Conservation (phyloP, 441 rosid genomes). For the Euphorbia schlechtendalii region DNA sequence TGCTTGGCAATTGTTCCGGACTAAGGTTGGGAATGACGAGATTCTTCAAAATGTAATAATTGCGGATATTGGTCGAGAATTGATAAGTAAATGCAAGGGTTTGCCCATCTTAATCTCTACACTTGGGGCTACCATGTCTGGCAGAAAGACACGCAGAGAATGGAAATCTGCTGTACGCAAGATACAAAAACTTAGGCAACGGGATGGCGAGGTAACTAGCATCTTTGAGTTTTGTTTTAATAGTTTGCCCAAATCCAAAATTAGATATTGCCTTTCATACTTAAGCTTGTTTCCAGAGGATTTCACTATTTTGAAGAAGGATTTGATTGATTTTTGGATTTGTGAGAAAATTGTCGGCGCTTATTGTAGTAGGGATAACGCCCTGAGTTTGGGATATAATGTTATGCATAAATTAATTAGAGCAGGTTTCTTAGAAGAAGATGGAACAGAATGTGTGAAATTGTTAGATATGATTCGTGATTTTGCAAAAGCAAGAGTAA, state of each 20-base stretch:
- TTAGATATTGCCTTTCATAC: constrained; percentile 11
- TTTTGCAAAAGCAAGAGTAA: constrained; percentile 6
- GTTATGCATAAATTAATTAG: constrained; percentile 1
- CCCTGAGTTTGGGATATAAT: constrained; percentile 1
- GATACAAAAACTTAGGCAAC: constrained; percentile 12
- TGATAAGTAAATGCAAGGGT: constrained; percentile 13
- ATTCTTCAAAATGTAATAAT: background rate
- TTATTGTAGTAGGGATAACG: background rate
- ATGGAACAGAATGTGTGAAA: background rate
- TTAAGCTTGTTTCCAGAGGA: too few species aligned
- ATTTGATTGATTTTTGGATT: constrained; percentile 19
- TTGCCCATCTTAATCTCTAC: constrained; percentile 27
- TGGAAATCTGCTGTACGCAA: constrained; percentile 21
- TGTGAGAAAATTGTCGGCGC: constrained; percentile 10
- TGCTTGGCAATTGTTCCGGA: constrained; percentile 11
- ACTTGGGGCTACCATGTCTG: constrained; percentile 28
- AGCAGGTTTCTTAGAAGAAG: constrained; percentile 16
- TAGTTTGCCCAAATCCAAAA: background rate
- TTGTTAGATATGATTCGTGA: constrained; percentile 24
- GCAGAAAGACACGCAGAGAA: constrained; percentile 17
- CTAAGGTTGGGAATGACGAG: constrained; percentile 10
- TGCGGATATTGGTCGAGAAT: background rate
- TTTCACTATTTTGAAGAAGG: background rate
- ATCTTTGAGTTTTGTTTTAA: constrained; percentile 28
- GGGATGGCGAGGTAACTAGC: constrained; percentile 16